These are phyloP conservation scores for Ustulina deusta DNA, from an alignment of 2,329 filamentous ascomycete species.

Conservation along the genomic window DNA sequence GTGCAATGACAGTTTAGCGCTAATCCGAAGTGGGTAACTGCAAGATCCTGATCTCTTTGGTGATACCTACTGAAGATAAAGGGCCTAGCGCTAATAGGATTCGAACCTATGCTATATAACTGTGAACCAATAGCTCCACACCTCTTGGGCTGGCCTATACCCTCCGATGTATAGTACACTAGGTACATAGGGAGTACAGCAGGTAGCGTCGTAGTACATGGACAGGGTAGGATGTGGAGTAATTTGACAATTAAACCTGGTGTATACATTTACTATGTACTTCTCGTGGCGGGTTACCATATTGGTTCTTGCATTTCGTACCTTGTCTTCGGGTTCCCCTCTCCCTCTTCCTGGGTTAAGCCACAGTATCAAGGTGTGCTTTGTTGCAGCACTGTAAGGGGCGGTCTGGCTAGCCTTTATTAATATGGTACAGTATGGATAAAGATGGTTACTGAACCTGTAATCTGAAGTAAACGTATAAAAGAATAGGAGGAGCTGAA, in stretches of 20 bases:
- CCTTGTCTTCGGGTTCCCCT: constrained; percentile 32
- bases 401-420: constrained; percentile 5
- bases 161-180: too few relatives aligned
- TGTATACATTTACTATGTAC: constrained; percentile 1
- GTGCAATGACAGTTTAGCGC: neutral
- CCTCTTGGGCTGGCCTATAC: constrained; percentile 16
- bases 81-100: neutral
- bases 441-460: neutral
- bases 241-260: constrained; percentile 7
- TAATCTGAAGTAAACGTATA: neutral
- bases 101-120: constrained; percentile 1
- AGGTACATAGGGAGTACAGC: neutral
- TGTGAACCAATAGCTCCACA: constrained; percentile 16
- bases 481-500: constrained; percentile 3
- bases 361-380: constrained; percentile 19
- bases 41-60: constrained; percentile 14
- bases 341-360: constrained; percentile 27
- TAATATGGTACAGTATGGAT: neutral
- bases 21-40: constrained; percentile 22
- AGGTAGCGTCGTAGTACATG: constrained; percentile 4
- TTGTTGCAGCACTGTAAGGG: constrained; percentile 8
- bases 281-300: constrained; percentile 37
- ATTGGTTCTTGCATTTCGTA: constrained; percentile 34
- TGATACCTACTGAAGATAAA: neutral
- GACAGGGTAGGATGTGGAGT: constrained; percentile 31